Evolutionary conservation across 495 filamentous ascomycete species (phyloP).

Genomic region (Lophiostoma macrostomum): DNA sequence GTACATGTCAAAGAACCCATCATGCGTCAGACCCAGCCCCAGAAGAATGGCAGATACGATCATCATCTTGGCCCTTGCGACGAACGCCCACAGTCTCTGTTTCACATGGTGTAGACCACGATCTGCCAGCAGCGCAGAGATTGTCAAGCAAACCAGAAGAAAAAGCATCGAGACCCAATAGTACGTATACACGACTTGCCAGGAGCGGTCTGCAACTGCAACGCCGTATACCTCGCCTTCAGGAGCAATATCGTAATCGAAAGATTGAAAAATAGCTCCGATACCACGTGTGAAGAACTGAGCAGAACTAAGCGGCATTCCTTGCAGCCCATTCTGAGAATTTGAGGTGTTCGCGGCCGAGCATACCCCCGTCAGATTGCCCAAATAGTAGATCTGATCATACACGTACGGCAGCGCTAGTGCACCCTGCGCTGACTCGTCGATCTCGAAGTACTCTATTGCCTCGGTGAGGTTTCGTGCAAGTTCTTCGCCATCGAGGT

Average conservation of each 20-base stretch:
- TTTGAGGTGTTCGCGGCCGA: slow-evolving; percentile 1
- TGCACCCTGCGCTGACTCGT: background rate
- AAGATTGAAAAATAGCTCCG: background rate
- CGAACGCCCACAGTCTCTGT: background rate
- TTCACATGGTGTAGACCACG: background rate
- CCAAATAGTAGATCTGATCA: slow-evolving; percentile 3
- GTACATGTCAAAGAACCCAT: slow-evolving; percentile 1
- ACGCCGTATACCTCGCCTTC: slow-evolving; percentile 1
- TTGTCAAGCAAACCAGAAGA: slow-evolving; percentile 8
- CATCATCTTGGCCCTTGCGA: background rate
- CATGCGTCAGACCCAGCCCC: background rate
- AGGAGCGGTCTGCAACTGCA: background rate
- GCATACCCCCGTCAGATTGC: slow-evolving; percentile 16
- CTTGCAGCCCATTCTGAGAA: background rate
- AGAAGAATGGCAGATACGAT: background rate
- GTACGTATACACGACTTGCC: slow-evolving; percentile 18
- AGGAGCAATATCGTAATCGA: slow-evolving; percentile 1
- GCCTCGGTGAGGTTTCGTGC: background rate
- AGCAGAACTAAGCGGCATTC: background rate
- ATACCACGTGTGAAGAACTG: background rate
- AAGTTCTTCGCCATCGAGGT: slow-evolving; percentile 20
- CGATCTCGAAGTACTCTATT: slow-evolving; percentile 15
- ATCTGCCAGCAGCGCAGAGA: slow-evolving; percentile 12
- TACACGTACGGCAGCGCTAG: background rate
- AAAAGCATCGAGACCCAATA: slow-evolving; percentile 14